phyloP scores from a whole-genome alignment of 768 basidiomycete species.

The Panellus pusillus region DNA sequence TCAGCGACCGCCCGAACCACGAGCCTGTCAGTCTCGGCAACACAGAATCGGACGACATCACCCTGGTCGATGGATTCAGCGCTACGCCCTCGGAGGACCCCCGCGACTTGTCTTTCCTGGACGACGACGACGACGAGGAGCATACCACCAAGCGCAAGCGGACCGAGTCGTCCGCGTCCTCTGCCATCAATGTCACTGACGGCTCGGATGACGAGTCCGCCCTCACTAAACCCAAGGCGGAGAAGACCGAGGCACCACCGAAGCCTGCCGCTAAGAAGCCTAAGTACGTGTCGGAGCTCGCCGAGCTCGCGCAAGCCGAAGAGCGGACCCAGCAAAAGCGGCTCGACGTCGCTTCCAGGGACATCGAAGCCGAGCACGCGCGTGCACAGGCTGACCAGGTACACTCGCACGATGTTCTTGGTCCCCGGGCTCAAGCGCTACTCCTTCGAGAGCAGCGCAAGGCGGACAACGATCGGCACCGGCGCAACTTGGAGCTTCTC shows the following conservation, averaged over 20 bases:
- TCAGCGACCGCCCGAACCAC: background rate
- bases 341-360: background rate
- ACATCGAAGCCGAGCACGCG: background rate
- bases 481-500: background rate
- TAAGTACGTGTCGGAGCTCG: background rate
- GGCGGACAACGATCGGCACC: background rate
- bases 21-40: background rate
- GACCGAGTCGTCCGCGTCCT: background rate
- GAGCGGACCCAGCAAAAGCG: conserved; percentile 1
- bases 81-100: background rate
- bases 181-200: background rate
- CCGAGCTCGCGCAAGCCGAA: background rate
- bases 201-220: background rate
- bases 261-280: background rate
- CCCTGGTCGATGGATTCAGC: background rate
- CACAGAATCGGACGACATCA: background rate
- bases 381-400: background rate
- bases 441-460: background rate
- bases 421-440: background rate
- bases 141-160: too few relatives aligned
- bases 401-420: background rate
- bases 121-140: too few relatives aligned
- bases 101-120: too few relatives aligned
- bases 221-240: background rate
- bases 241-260: too few relatives aligned